These are phyloP conservation scores for Blastocystis sp. DNA, from an alignment of 352 stramenopile genomes.

Conservation along the genomic window DNA sequence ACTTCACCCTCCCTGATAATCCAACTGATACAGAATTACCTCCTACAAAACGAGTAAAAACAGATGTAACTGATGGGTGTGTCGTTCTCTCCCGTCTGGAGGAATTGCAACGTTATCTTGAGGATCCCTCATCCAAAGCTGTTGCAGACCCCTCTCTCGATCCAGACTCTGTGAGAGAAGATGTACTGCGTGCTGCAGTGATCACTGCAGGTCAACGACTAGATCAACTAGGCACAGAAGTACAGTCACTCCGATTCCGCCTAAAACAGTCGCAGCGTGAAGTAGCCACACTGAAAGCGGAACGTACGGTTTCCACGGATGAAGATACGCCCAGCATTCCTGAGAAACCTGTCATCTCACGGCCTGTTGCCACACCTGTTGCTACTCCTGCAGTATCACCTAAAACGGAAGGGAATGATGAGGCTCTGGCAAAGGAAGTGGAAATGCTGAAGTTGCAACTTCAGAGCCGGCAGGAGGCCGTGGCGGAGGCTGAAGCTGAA, in stretches of 20 bases:
- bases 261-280: constrained; percentile 23
- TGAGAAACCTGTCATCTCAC: not conserved
- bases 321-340: not conserved
- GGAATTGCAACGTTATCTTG: not conserved
- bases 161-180: not conserved
- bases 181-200: not conserved
- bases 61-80: not conserved
- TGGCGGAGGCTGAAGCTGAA: not conserved
- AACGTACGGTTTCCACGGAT: not conserved
- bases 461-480: not conserved
- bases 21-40: not conserved
- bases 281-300: not conserved
- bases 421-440: not conserved
- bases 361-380: not conserved
- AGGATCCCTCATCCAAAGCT: not conserved
- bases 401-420: not conserved
- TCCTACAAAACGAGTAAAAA: not conserved
- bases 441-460: constrained; percentile 37
- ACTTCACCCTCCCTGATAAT: not conserved
- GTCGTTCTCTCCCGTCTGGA: not conserved
- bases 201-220: not conserved
- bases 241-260: not conserved
- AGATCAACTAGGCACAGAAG: not conserved
- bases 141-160: not conserved
- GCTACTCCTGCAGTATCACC: not conserved